Conservation (phyloP, 2,329 filamentous ascomycete genomes). For the Chrysosphaeria jannelii region DNA sequence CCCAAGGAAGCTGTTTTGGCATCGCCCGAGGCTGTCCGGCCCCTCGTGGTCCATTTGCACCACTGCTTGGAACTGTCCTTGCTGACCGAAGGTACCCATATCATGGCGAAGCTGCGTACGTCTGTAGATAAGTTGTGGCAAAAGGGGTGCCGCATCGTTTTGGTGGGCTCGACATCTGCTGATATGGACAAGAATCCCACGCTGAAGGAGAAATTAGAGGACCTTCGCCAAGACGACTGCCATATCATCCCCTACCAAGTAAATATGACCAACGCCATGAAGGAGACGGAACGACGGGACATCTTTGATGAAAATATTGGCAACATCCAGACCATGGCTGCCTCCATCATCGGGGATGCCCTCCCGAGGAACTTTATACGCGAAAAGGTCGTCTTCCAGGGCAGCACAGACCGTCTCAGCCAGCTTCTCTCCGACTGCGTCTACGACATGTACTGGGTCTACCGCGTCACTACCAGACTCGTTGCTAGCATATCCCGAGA, state of each 20-base stretch:
- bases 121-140: constrained; percentile 43
- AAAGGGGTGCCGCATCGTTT: constrained; percentile 38
- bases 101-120: constrained; percentile 39
- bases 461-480: constrained; percentile 8
- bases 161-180: constrained; percentile 45
- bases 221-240: constrained; percentile 8
- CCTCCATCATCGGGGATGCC: constrained; percentile 8
- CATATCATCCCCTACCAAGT: constrained; percentile 8
- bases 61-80: constrained; percentile 54
- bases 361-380: too few relatives aligned
- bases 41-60: constrained; percentile 46
- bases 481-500: too few relatives aligned
- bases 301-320: constrained; percentile 15
- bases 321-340: constrained; percentile 17
- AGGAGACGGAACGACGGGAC: constrained; percentile 8
- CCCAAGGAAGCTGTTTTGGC: constrained; percentile 6
- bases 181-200: constrained; percentile 14
- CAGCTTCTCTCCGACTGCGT: not conserved
- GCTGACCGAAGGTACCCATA: constrained; percentile 33
- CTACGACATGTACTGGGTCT: constrained; percentile 9
- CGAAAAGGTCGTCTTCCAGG: not conserved
- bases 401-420: constrained; percentile 3
- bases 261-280: constrained; percentile 1
- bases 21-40: not conserved
- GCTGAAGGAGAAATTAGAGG: constrained; percentile 7